A percentile compares a stretch with the other conserved stretches of the same genome.
These are phyloP conservation scores for Colletotrichum sidae DNA, from an alignment of 2,329 filamentous ascomycete species.

Conservation along the genomic window DNA sequence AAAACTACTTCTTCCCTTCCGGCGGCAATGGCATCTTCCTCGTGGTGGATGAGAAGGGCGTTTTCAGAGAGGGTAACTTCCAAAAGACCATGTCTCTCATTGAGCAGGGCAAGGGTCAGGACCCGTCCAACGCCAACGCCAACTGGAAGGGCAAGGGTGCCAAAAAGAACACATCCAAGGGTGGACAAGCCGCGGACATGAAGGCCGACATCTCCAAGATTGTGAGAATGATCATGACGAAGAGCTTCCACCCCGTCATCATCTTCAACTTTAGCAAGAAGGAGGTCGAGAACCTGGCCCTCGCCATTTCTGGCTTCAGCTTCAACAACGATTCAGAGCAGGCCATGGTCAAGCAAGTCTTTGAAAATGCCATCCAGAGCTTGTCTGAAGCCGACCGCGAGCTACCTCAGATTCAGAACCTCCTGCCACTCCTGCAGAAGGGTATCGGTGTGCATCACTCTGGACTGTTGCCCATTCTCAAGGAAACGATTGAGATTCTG, in stretches of 20 bases:
- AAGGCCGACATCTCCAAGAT: conserved; percentile 94
- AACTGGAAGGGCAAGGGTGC: conserved; percentile 89
- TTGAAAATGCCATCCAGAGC: conserved; percentile 91
- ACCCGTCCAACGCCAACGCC: conserved; percentile 81
- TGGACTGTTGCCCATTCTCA: conserved; percentile 92
- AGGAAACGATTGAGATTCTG: conserved; percentile 98
- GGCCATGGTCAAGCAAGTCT: conserved; percentile 92
- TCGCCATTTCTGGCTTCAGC: conserved; percentile 86
- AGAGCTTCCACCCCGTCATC: conserved; percentile 97
- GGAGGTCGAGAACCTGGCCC: conserved; percentile 90
- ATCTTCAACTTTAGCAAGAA: conserved; percentile 99
- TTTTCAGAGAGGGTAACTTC: conserved; percentile 97
- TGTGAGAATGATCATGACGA: conserved; percentile 98
- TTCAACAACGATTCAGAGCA: conserved; percentile 99
- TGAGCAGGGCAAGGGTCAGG: conserved; percentile 86
- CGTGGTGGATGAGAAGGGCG: conserved; percentile 95
- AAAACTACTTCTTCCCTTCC: conserved; percentile 97
- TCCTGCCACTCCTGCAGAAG: conserved; percentile 87
- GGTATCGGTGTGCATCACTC: conserved; percentile 99
- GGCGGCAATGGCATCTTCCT: conserved; percentile 94
- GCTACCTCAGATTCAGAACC: conserved; percentile 89
- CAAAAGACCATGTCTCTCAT: conserved; percentile 94
- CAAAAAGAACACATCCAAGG: conserved; percentile 92
- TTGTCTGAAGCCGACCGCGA: conserved; percentile 91
- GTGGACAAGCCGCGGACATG: conserved; percentile 73